Conservation (phyloP, 345 rosid species). For the Lumnitzera littorea region DNA sequence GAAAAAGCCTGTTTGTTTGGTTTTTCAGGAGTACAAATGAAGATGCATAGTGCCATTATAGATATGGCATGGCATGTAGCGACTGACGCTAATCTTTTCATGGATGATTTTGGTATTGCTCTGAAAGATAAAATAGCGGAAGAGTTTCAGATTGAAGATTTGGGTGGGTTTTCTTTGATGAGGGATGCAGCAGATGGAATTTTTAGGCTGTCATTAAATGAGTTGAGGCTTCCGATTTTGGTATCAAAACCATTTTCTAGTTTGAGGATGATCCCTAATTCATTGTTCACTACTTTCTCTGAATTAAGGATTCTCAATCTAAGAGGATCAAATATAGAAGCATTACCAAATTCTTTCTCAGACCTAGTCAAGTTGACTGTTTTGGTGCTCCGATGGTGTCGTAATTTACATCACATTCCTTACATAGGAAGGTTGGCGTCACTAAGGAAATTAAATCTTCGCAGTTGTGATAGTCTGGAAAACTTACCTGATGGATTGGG, state of each 20-base stretch:
- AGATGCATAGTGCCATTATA: constrained; percentile 23
- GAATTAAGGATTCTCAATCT: constrained; percentile 5
- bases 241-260: background rate
- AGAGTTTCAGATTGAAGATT: constrained; percentile 11
- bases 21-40: background rate
- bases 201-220: constrained; percentile 1
- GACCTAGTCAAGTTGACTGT: constrained; percentile 9
- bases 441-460: constrained; percentile 16
- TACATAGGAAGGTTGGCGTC: constrained; percentile 6
- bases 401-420: background rate
- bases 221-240: constrained; percentile 4
- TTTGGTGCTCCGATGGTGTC: background rate
- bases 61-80: constrained; percentile 22
- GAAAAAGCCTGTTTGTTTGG: constrained; percentile 14
- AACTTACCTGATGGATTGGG: constrained; percentile 15
- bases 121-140: background rate
- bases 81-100: background rate
- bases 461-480: background rate
- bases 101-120: constrained; percentile 8
- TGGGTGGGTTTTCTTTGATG: constrained; percentile 14
- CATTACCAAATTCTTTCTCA: constrained; percentile 18
- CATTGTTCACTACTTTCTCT: constrained; percentile 4
- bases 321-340: background rate
- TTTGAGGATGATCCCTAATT: background rate
- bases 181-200: background rate